Conservation (phyloP, 2,329 filamentous ascomycete genomes). For the Colletotrichum brevisporum region DNA sequence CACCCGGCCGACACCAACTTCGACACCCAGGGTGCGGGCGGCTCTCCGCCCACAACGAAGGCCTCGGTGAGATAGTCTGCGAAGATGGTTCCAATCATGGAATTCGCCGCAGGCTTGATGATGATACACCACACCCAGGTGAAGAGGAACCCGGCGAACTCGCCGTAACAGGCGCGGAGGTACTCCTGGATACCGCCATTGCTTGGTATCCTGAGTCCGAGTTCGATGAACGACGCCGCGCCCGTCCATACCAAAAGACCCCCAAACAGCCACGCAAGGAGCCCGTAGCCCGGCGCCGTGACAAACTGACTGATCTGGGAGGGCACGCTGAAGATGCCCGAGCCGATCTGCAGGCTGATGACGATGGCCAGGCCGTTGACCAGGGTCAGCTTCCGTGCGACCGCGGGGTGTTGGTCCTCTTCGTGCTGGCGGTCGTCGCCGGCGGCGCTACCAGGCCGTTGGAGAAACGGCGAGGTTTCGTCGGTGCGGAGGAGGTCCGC, state of each 20-base stretch:
- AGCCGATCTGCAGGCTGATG: slow-evolving; percentile 62
- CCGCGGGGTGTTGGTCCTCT: slow-evolving; percentile 12
- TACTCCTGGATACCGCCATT: slow-evolving; percentile 64
- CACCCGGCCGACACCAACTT: slow-evolving; percentile 55
- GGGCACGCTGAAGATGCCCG: slow-evolving; percentile 62
- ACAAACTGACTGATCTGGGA: slow-evolving; percentile 59
- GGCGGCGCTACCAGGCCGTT: slow-evolving; percentile 20
- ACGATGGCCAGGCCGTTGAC: slow-evolving; percentile 56
- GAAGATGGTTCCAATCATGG: slow-evolving; percentile 60
- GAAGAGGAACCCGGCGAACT: slow-evolving; percentile 58
- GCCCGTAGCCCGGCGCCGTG: slow-evolving; percentile 56
- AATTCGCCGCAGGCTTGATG: slow-evolving; percentile 60
- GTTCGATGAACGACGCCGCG: slow-evolving; percentile 61
- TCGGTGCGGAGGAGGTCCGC: slow-evolving; percentile 34
- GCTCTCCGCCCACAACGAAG: slow-evolving; percentile 44
- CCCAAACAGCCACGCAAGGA: slow-evolving; percentile 58
- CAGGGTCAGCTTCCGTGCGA: slow-evolving; percentile 42
- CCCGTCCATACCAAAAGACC: slow-evolving; percentile 63
- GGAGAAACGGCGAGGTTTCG: slow-evolving; percentile 38
- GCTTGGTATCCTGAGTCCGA: slow-evolving; percentile 59
- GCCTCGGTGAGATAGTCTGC: slow-evolving; percentile 55
- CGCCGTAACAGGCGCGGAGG: slow-evolving; percentile 57
- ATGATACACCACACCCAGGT: slow-evolving; percentile 60
- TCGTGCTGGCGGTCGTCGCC: slow-evolving; percentile 9
- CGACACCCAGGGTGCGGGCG: slow-evolving; percentile 45